These are phyloP conservation scores for Arabidopsis thaliana DNA, from an alignment of 345 rosid species.

Conservation along the genomic window TAIR10.1 NC_003071.7:15913501-15914000, in stretches of 20 bases:
- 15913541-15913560: slow-evolving; percentile 88
- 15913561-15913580: slow-evolving; percentile 60
- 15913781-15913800: slow-evolving; percentile 92
- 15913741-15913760: slow-evolving; percentile 88
- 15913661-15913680: slow-evolving; percentile 57
- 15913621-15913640: slow-evolving; percentile 86
- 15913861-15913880: slow-evolving; percentile 94
- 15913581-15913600: slow-evolving; percentile 77
- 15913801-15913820: slow-evolving; percentile 80
- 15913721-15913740: slow-evolving; percentile 68
- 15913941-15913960: slow-evolving; percentile 88
- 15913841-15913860: slow-evolving; percentile 82
- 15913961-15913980: slow-evolving; percentile 86
- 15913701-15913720: slow-evolving; percentile 71
- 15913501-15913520: slow-evolving; percentile 45
- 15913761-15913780: slow-evolving; percentile 89
- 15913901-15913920: slow-evolving; percentile 97
- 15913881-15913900: slow-evolving; percentile 75
- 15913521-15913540: slow-evolving; percentile 41
- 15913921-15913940: slow-evolving; percentile 88
- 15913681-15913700: slow-evolving; percentile 65
- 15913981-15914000: slow-evolving; percentile 92
- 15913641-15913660: slow-evolving; percentile 56
- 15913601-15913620: slow-evolving; percentile 86
- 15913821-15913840: slow-evolving; percentile 72